Evolutionary conservation across 805 yeast species (phyloP).

Genomic region (Wickerhamiella lipophila): DNA sequence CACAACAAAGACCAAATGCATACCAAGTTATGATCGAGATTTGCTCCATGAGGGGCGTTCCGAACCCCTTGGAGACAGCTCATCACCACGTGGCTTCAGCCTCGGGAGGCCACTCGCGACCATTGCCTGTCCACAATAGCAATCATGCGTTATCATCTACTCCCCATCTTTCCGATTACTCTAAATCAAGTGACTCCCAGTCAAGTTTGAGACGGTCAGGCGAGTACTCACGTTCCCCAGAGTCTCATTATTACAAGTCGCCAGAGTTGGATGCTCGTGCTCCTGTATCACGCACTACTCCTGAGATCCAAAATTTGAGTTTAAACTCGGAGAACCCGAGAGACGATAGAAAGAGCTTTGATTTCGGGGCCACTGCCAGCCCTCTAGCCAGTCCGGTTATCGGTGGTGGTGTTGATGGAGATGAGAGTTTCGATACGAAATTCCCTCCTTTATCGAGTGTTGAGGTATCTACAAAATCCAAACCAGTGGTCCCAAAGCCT

Average conservation of each 20-base stretch:
- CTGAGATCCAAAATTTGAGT: neutral
- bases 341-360: neutral
- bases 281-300: neutral
- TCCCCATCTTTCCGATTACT: neutral
- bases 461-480: neutral
- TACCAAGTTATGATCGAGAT: conserved; percentile 62
- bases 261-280: neutral
- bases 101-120: neutral
- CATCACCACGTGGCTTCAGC: neutral
- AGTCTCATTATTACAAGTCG: conserved; percentile 1
- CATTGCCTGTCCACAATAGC: conserved; percentile 4
- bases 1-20: conserved; percentile 70
- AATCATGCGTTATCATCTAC: conserved; percentile 1
- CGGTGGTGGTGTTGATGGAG: neutral
- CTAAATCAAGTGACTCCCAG: neutral
- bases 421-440: conserved; percentile 17
- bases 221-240: conserved; percentile 8
- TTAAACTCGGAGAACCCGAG: neutral
- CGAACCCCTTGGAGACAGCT: conserved; percentile 34
- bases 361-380: neutral
- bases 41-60: conserved; percentile 45
- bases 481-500: neutral
- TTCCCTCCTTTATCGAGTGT: conserved; percentile 12
- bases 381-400: conserved; percentile 5
- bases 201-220: conserved; percentile 3